Base-by-base conservation (phyloP, 1,139 yeast genomes). In the Williopsis jadinii region DNA sequence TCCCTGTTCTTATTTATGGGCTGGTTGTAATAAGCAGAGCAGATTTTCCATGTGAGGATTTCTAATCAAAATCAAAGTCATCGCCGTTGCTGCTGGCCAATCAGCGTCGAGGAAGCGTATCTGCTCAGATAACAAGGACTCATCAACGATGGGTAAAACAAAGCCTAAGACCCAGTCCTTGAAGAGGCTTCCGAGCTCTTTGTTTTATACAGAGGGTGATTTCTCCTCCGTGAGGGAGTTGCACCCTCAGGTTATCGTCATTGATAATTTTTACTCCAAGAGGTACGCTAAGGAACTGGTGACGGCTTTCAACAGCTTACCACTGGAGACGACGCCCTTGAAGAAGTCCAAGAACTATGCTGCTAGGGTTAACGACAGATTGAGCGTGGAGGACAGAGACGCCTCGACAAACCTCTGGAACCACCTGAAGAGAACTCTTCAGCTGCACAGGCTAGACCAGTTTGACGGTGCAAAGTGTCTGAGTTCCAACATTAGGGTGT, bases 401-500 rank as follows among this genome's bases (percentile, higher is more conserved):
- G 62, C 77, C 0, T 67, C 82, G 1, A 51, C 55, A 4, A 52
- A 55, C 5, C 55, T 79, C 14, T 77, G 81, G 80, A 46, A 51
- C 11, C 71, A 71, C 45, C 34, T 45, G 10, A 31, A 24, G 3
- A 11, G 11, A 28, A 28, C 30, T n/a, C 11, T n/a, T n/a, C n/a
- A n/a, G 5, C n/a, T n/a, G 11, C 11, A 28, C 12, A 11, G 12
- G 5, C 11, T 11, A 4, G 12, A 28, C 1, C 68, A 63, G 61
- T 77, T 75, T 53, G 34, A 42, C 0, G 44, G 44, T 9, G 78
- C 81, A 1, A 58, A 61, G 13, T 80, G 81, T 0, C 64, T 79
- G 36, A 78, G 79, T 48, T 77, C 81, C 1, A 77, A 78, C 46
- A 56, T 80, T 13, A 55, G 86, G 33, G 61, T 79, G 3, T 80